Base-by-base conservation (phyloP, 2,329 filamentous ascomycete species). In the Curvularia hawaiiensis region DNA sequence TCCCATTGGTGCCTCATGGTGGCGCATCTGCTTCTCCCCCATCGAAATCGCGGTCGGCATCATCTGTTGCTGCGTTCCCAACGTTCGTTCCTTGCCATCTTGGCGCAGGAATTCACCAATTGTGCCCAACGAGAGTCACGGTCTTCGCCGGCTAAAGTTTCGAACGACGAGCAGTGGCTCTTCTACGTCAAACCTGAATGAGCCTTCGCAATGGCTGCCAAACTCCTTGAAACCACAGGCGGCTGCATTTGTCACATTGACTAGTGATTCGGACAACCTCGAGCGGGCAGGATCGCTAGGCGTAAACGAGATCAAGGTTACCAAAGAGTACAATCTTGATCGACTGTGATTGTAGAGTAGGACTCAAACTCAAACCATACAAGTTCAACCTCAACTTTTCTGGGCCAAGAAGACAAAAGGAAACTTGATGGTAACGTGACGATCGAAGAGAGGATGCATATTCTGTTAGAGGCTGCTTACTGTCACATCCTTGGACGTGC, bases 31-130 rank as follows among this genome's bases (percentile, higher is more conserved):
- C 24, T 64, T 66, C 33, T 64, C 63, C 12, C 63, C 64, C 10
- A 64, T 67, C 24, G 64, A 66, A 54, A 59, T 67, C 26, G 64
- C 64, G 10, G 59, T 64, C 18, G 64, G 59, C 20, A 65, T 65
- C 30, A 55, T 65, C 48, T 63, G 58, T 49, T 67, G 64, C 49
- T 65, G 61, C 18, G 53, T 67, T n/a, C 60, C 64, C 20, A 64
- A 59, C 44, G 54, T 65, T 44, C 44, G 56, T 53, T 53, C 57
- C 2, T 38, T 53, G 26, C 54, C 50, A 22, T 51, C 50, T 18
- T 66, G 62, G 62, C 55, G 53, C 22, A 51, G 54, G 12, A 45
- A 62, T 20, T 52, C 52, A 30, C 57, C 55, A 9, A 40, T 55
- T 20, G 20, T 54, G 20, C 50, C 50, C 18, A 58, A 52, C 22